Conservation (phyloP, 352 stramenopile genomes). For the Phytophthora palmivora region DNA sequence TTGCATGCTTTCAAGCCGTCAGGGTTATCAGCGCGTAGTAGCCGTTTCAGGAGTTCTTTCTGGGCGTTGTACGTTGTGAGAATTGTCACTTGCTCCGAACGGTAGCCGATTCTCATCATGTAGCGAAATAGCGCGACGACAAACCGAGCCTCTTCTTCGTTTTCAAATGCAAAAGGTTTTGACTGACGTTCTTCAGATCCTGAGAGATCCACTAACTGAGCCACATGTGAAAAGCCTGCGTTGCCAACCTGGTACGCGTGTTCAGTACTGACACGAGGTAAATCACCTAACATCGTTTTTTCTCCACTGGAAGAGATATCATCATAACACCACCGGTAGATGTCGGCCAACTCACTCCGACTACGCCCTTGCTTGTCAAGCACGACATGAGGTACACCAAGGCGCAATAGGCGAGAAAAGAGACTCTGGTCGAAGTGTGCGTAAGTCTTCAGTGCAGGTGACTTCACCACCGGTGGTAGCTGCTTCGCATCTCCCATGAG, state of each 20-base stretch:
- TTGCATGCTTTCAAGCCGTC: constrained; percentile 29
- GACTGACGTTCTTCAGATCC: constrained; percentile 66
- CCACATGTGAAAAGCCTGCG: constrained; percentile 88
- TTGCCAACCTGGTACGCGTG: constrained; percentile 75
- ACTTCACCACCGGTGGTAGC: constrained; percentile 93
- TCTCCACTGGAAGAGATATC: constrained; percentile 14
- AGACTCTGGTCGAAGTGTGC: constrained; percentile 95
- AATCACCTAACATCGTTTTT: constrained; percentile 32
- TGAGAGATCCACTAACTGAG: constrained; percentile 91
- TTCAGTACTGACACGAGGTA: constrained; percentile 26
- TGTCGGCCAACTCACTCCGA: constrained; percentile 81
- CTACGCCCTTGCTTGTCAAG: constrained; percentile 93
- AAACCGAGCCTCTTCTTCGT: constrained; percentile 95
- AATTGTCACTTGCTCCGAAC: constrained; percentile 92
- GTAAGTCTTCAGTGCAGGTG: constrained; percentile 88
- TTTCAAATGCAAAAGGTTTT: constrained; percentile 93
- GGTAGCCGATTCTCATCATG: constrained; percentile 94
- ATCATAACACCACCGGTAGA: constrained; percentile 91
- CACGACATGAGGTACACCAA: constrained; percentile 92
- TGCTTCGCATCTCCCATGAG: constrained; percentile 96
- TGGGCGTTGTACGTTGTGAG: constrained; percentile 97
- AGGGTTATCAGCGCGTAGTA: constrained; percentile 58
- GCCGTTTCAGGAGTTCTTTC: constrained; percentile 90
- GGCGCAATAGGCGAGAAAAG: constrained; percentile 94
- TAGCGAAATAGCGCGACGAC: constrained; percentile 93